These are phyloP conservation scores for Hypoxylon rubiginosum DNA, from an alignment of 2,329 filamentous ascomycete species.

Conservation along the genomic window DNA sequence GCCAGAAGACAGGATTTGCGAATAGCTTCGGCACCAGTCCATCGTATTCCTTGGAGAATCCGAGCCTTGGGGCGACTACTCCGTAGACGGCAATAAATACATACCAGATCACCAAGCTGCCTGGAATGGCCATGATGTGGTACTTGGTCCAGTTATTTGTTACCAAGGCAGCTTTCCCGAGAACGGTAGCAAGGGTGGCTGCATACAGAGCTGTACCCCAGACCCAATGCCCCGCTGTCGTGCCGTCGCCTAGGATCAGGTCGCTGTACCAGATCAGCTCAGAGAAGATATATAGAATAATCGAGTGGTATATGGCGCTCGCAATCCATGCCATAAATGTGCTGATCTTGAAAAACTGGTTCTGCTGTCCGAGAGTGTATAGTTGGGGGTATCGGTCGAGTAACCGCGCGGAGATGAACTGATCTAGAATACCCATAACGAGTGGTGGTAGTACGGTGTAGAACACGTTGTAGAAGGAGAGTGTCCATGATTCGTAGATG, in stretches of 20 bases:
- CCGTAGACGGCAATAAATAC: slow-evolving; percentile 90
- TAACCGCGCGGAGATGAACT: slow-evolving; percentile 94
- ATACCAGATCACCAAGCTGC: slow-evolving; percentile 92
- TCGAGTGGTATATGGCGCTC: slow-evolving; percentile 95
- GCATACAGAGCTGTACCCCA: slow-evolving; percentile 98
- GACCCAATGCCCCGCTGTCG: slow-evolving; percentile 92
- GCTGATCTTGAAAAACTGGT: slow-evolving; percentile 92
- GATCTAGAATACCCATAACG: slow-evolving; percentile 95
- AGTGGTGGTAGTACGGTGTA: slow-evolving; percentile 96
- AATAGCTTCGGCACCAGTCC: slow-evolving; percentile 88
- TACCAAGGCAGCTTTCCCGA: slow-evolving; percentile 93
- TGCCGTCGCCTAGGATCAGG: slow-evolving; percentile 82
- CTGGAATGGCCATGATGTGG: slow-evolving; percentile 93
- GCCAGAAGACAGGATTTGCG: slow-evolving; percentile 87
- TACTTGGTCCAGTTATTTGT: slow-evolving; percentile 99
- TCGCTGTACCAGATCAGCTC: slow-evolving; percentile 87
- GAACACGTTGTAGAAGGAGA: slow-evolving; percentile 99
- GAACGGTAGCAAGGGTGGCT: slow-evolving; percentile 90
- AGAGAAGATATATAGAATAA: slow-evolving; percentile 89
- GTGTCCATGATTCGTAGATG: slow-evolving; percentile 98
- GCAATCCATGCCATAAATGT: slow-evolving; percentile 93
- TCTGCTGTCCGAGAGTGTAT: slow-evolving; percentile 92
- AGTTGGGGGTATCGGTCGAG: slow-evolving; percentile 96
- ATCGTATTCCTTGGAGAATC: slow-evolving; percentile 85
- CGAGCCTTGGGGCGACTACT: slow-evolving; percentile 83